Base-by-base conservation (phyloP, 2,329 filamentous ascomycete species). In the Alternaria sp. region DNA sequence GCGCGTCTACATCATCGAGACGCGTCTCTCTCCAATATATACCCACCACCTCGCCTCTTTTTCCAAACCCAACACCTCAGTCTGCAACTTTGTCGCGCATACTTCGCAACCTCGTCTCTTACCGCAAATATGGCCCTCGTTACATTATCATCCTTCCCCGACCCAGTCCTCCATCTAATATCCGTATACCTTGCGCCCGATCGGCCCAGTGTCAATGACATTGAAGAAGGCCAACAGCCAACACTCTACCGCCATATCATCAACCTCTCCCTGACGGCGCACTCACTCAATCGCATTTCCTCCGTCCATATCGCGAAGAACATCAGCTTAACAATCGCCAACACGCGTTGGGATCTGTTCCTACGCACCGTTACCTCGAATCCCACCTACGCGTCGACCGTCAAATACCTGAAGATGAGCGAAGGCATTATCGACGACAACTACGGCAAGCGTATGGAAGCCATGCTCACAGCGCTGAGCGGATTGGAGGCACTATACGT, bases 1-100 rank as follows among this genome's bases (percentile, higher is more conserved):
- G 53, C 61, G 61, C 61, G 61, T 60, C 61, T 60, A 60, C 61
- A 60, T 60, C 57, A 60, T 63, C 56, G 44, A 55, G 37, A 60
- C 61, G 61, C 61, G 61, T 60, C 51, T 49, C 25, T 51, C 20
- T 47, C 47, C 51, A n/a, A 23, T 11, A 23, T 20, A 41, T 21
- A 25, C 26, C 33, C 43, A 41, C 56, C 41, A 46, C 23, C 20
- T 21, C 28, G 12, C 61, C 50, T 44, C 23, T 60, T 55, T 8
- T 12, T 25, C 37, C 2, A 37, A 26, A 28, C 15, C 25, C 11
- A 41, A 49, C 26, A 28, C 11, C 33, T 43, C 25, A 18, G 18
- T 14, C 14, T 30, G 30, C 11, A 5, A 4, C 9, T 28, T 37
- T 41, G 23, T 41, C 33, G 21, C 33, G 44, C 6, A 21, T 7